phyloP scores from a whole-genome alignment of 1,284 basidiomycete species.

The Malassezia furfur region DNA sequence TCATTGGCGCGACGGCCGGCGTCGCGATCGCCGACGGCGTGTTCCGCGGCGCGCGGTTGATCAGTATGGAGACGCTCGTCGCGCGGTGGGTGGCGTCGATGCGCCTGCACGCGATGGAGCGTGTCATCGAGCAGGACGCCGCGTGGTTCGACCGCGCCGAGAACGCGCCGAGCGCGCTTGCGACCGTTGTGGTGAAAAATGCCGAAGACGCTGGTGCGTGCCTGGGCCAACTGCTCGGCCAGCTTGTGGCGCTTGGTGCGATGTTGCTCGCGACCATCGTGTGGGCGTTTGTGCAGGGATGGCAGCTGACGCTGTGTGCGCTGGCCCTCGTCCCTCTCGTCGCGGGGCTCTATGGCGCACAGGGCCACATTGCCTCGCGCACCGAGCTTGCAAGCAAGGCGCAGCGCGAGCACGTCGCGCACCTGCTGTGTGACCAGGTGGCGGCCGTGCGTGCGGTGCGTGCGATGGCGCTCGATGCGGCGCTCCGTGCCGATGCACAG shows the following conservation, averaged over 20 bases:
- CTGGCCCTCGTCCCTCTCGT: slow-evolving; percentile 79
- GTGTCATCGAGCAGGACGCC: slow-evolving; percentile 72
- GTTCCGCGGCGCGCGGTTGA: slow-evolving; percentile 59
- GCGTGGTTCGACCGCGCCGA: slow-evolving; percentile 71
- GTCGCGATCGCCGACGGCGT: slow-evolving; percentile 60
- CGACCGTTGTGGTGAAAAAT: slow-evolving; percentile 76
- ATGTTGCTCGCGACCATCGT: slow-evolving; percentile 75
- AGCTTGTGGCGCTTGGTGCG: slow-evolving; percentile 59
- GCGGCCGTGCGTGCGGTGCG: slow-evolving; percentile 76
- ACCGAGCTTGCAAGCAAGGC: slow-evolving; percentile 73
- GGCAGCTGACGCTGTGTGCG: slow-evolving; percentile 87
- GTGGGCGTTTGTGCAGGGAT: slow-evolving; percentile 78
- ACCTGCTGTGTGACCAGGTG: slow-evolving; percentile 77
- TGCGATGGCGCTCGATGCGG: slow-evolving; percentile 65
- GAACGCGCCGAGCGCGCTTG: slow-evolving; percentile 58
- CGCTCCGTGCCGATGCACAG: slow-evolving; percentile 52
- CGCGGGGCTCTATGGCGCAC: slow-evolving; percentile 61
- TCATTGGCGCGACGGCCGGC: slow-evolving; percentile 60
- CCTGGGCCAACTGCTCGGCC: slow-evolving; percentile 64
- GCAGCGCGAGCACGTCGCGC: slow-evolving; percentile 71
- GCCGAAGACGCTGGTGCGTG: slow-evolving; percentile 76
- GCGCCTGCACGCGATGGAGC: slow-evolving; percentile 57
- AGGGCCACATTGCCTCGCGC: slow-evolving; percentile 61
- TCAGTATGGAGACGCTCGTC: slow-evolving; percentile 56
- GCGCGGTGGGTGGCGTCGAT: slow-evolving; percentile 67